phyloP scores from a whole-genome alignment of 2,329 filamentous ascomycete genomes.

The Penicillium crustosum region DNA sequence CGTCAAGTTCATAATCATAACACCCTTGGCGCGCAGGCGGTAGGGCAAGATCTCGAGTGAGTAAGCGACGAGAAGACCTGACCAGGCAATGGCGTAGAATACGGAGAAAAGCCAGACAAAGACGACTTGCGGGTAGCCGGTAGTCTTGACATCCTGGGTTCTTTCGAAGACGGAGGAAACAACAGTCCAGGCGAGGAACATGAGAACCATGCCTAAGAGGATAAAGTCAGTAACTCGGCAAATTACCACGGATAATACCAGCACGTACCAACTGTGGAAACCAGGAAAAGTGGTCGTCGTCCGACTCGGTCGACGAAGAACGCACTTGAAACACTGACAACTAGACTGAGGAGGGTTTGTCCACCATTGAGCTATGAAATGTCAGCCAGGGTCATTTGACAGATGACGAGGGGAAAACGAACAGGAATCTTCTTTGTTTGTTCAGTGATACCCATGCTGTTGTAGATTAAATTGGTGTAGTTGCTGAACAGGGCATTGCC shows the following conservation, averaged over 20 bases:
- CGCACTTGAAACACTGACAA: slow-evolving; percentile 58
- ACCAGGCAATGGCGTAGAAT: slow-evolving; percentile 34
- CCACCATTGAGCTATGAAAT: slow-evolving; percentile 51
- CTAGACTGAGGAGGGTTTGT: slow-evolving; percentile 60
- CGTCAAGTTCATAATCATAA: slow-evolving; percentile 44
- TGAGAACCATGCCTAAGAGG: slow-evolving; percentile 35
- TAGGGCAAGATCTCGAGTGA: slow-evolving; percentile 37
- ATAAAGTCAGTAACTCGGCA: not conserved
- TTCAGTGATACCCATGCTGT: slow-evolving; percentile 59
- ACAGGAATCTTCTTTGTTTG: slow-evolving; percentile 58
- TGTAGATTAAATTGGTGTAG: slow-evolving; percentile 64
- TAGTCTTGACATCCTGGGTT: slow-evolving; percentile 16
- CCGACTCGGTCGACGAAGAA: slow-evolving; percentile 57
- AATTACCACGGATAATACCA: fast-evolving
- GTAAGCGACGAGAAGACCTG: slow-evolving; percentile 30
- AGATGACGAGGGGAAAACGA: slow-evolving; percentile 20
- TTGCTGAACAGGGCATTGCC: slow-evolving; percentile 68
- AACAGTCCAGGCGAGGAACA: slow-evolving; percentile 55
- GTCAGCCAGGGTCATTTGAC: slow-evolving; percentile 15
- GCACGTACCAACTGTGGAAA: slow-evolving; percentile 34
- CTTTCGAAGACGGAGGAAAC: slow-evolving; percentile 50
- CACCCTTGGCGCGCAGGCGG: slow-evolving; percentile 39
- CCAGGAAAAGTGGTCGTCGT: slow-evolving; percentile 57
- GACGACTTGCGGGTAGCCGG: slow-evolving; percentile 22
- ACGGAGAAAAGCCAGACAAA: slow-evolving; percentile 30